A percentile compares a stretch with the other conserved stretches of the same genome.
Evolutionary conservation across 257 asterid species (phyloP).

Genomic region (Scutellaria baicalensis): DNA sequence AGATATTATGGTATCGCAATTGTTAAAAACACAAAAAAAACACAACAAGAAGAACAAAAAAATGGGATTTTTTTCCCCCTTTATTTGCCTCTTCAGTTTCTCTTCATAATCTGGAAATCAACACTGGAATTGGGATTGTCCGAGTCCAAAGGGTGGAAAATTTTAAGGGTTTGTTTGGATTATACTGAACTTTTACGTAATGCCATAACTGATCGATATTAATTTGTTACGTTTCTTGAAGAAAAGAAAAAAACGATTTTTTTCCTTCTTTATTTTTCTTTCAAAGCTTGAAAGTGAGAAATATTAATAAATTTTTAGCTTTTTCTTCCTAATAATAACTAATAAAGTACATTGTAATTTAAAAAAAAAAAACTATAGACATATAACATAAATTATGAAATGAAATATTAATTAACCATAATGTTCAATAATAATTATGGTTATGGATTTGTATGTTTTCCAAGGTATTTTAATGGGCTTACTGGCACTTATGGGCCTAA

Average conservation of each 20-base stretch:
- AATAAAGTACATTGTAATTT: too few species aligned
- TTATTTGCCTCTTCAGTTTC: not conserved
- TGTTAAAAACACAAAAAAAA: not conserved
- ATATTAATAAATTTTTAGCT: too few species aligned
- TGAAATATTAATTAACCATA: too few species aligned
- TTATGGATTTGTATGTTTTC: too few species aligned
- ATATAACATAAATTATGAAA: too few species aligned
- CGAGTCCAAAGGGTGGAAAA: constrained; percentile 23
- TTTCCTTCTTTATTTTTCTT: not conserved
- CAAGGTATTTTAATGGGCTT: too few species aligned
- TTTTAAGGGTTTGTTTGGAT: constrained; percentile 7
- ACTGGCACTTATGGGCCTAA: too few species aligned
- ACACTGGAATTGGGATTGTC: constrained; percentile 8
- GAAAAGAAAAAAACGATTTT: not conserved
- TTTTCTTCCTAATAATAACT: too few species aligned
- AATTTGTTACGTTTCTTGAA: not conserved
- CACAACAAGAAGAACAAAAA: not conserved
- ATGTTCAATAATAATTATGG: too few species aligned
- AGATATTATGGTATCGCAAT: not conserved
- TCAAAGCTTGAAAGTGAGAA: not conserved
- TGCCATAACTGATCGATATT: not conserved
- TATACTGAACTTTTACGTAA: not conserved
- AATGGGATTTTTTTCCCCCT: not conserved
- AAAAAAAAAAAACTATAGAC: too few species aligned
- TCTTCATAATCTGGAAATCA: not conserved